Conservation (phyloP, 2,329 filamentous ascomycete genomes). For the Hymenoscyphus infarciens region DNA sequence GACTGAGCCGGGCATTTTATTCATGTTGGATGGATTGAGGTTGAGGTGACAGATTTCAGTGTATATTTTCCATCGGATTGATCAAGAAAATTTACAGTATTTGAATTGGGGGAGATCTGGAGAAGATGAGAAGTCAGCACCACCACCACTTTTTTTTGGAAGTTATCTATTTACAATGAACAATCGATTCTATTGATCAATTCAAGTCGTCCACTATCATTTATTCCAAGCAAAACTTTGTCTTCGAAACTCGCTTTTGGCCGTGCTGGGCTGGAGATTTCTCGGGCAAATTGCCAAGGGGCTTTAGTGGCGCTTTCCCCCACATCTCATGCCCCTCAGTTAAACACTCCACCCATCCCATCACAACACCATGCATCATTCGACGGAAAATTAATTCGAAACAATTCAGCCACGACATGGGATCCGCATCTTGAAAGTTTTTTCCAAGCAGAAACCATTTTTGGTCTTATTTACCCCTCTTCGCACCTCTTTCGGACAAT, state of each 20-base stretch:
- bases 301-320: neutral
- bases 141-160: too few relatives aligned
- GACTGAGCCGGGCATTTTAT: neutral
- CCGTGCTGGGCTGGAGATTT: too few relatives aligned
- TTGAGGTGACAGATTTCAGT: neutral
- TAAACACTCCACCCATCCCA: neutral
- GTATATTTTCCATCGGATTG: neutral
- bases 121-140: too few relatives aligned
- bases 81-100: too few relatives aligned
- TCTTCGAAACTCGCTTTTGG: too few relatives aligned
- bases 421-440: neutral
- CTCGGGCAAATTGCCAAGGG: neutral
- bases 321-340: neutral
- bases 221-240: too few relatives aligned
- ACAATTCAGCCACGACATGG: neutral
- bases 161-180: too few relatives aligned
- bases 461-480: neutral
- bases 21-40: neutral
- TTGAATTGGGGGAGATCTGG: too few relatives aligned
- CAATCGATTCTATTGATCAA: too few relatives aligned
- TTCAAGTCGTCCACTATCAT: too few relatives aligned
- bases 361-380: neutral
- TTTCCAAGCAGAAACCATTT: neutral
- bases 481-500: neutral
- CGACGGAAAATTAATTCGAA: constrained; percentile 2